Evolutionary conservation across 768 basidiomycete species (phyloP).

Genomic region (Podaxis mareebaensis): DNA sequence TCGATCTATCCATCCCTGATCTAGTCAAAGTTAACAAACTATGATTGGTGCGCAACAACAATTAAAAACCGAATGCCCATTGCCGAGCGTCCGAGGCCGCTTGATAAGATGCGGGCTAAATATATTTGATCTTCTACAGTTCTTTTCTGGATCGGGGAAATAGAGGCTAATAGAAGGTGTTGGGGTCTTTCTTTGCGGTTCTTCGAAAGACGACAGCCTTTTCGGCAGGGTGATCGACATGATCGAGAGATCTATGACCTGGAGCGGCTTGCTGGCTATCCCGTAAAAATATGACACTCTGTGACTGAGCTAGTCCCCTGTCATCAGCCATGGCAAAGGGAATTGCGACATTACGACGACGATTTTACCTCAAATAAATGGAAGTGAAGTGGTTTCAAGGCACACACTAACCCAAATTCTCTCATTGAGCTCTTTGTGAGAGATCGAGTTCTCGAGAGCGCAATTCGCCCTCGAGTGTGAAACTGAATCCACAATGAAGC

Average conservation of each 20-base stretch:
- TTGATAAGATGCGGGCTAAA: neutral
- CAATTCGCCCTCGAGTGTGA: neutral
- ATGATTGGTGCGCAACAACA: neutral
- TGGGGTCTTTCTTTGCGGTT: neutral
- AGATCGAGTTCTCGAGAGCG: neutral
- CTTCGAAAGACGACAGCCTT: neutral
- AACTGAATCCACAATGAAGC: too few species aligned
- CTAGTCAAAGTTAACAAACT: neutral
- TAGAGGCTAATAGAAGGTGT: neutral
- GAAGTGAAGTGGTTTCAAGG: neutral
- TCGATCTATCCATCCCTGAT: neutral
- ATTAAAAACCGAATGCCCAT: neutral
- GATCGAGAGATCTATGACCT: neutral
- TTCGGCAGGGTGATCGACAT: neutral
- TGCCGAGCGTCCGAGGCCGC: neutral
- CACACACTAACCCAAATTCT: neutral
- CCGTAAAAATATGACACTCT: neutral
- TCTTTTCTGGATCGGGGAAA: neutral
- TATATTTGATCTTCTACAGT: neutral
- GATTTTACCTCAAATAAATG: neutral
- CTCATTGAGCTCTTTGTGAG: neutral
- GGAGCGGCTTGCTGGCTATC: neutral
- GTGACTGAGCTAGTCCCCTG: neutral
- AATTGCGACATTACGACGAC: neutral
- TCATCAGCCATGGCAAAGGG: neutral